A percentile compares a stretch with the other conserved stretches of the same genome.
Conservation (phyloP, 2,329 filamentous ascomycete genomes). For the Sporothrix sp. region DNA sequence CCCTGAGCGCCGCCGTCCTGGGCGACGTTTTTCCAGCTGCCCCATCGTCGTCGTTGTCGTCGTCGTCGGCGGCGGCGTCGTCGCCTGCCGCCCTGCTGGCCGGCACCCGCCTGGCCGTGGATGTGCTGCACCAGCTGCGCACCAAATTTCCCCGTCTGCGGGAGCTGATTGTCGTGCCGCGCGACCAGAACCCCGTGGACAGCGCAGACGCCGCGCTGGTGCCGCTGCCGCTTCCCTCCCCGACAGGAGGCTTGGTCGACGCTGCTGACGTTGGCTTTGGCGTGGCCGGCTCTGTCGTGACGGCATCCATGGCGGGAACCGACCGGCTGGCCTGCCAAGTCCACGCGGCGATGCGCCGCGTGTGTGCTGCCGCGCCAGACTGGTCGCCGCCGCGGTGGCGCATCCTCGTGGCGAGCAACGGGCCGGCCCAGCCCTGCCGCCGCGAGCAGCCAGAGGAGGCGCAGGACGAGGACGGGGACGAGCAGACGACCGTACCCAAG, state of each 20-base stretch:
- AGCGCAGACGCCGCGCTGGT: slow-evolving; percentile 23
- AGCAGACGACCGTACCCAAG: background rate
- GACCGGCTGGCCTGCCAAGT: slow-evolving; percentile 27
- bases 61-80: slow-evolving; percentile 23
- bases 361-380: slow-evolving; percentile 13
- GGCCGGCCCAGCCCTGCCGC: background rate
- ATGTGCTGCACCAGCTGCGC: slow-evolving; percentile 31
- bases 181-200: slow-evolving; percentile 28
- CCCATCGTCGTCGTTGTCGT: background rate
- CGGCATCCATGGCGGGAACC: background rate
- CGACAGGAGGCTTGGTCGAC: background rate
- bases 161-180: slow-evolving; percentile 36
- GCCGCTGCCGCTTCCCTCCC: background rate
- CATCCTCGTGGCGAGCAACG: slow-evolving; percentile 24
- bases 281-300: slow-evolving; percentile 6
- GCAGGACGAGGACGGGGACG: background rate
- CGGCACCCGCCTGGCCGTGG: slow-evolving; percentile 26
- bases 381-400: slow-evolving; percentile 31
- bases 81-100: no score
- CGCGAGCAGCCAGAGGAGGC: background rate
- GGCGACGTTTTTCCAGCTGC: background rate
- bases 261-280: slow-evolving; percentile 17
- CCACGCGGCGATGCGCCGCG: slow-evolving; percentile 10
- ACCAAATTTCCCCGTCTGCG: slow-evolving; percentile 30
- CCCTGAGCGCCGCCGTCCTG: slow-evolving; percentile 37